A percentile compares a stretch with the other conserved stretches of the same genome.
These are phyloP conservation scores for Candida qinlingensis DNA, from an alignment of 805 yeast genomes.

Conservation along the genomic window DNA sequence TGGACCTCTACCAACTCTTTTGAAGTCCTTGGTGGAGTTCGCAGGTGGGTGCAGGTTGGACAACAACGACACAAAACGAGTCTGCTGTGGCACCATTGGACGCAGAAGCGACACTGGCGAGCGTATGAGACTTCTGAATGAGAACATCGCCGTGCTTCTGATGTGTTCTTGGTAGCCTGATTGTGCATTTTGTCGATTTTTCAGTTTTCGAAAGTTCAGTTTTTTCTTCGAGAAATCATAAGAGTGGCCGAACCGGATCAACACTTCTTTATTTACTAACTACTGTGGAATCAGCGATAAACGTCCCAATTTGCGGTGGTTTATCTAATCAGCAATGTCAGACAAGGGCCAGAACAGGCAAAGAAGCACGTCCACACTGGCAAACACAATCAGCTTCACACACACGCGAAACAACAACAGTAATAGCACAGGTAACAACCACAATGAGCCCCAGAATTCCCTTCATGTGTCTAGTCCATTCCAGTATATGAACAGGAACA, in stretches of 20 bases:
- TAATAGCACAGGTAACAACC: background rate
- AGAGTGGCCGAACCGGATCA: too few species aligned
- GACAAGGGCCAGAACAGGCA: conserved; percentile 8
- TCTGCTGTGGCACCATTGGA: conserved; percentile 3
- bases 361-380: conserved; percentile 23
- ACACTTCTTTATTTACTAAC: too few species aligned
- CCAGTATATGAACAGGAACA: conserved; percentile 1
- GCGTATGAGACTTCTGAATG: background rate
- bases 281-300: too few species aligned
- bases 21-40: conserved; percentile 54
- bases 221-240: too few species aligned
- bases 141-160: background rate
- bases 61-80: conserved; percentile 41
- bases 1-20: conserved; percentile 94
- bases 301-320: too few species aligned
- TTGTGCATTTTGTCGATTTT: background rate
- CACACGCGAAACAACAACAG: conserved; percentile 12
- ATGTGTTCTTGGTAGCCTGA: background rate
- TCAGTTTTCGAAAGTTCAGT: too few species aligned
- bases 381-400: conserved; percentile 24
- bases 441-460: background rate
- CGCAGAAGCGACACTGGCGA: background rate
- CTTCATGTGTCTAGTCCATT: background rate
- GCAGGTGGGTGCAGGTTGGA: conserved; percentile 54
- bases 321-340: background rate